Conservation (phyloP, 257 asterid genomes). For the Rhazya stricta region DNA sequence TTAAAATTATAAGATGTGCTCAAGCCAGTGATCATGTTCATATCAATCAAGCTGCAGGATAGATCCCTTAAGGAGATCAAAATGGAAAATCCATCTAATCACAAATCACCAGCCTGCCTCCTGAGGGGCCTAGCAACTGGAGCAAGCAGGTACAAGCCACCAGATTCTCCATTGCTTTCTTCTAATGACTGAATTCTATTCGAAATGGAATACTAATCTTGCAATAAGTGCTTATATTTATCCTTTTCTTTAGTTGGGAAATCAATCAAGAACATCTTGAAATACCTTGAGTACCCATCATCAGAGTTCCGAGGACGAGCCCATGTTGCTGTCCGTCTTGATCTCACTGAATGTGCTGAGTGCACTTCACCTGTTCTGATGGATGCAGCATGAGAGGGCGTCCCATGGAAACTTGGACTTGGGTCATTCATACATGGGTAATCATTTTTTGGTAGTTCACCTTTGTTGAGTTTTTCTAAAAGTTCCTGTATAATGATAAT, state of each 20-base stretch:
- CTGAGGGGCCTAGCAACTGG: neutral
- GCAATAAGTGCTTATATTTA: neutral
- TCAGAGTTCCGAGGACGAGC: constrained; percentile 95
- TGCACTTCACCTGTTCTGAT: constrained; percentile 46
- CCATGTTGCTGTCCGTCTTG: constrained; percentile 93
- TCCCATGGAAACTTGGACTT: constrained; percentile 72
- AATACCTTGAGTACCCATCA: constrained; percentile 96
- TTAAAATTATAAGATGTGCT: neutral
- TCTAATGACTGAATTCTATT: neutral
- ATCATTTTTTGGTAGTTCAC: constrained; percentile 78
- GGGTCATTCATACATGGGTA: constrained; percentile 98
- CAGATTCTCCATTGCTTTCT: neutral
- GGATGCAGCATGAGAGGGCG: constrained; percentile 46
- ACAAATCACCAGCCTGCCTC: neutral
- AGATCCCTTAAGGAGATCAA: neutral
- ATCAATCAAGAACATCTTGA: neutral
- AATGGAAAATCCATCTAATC: neutral
- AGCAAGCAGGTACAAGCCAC: neutral
- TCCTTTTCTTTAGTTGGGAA: neutral
- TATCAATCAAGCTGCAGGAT: neutral
- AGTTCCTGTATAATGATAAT: constrained; percentile 62
- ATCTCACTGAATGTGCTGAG: constrained; percentile 91
- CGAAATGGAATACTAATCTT: neutral
- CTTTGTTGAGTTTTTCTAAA: constrained; percentile 74
- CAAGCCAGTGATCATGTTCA: neutral